phyloP scores from a whole-genome alignment of 2,329 filamentous ascomycete genomes.

The Diaporthe sp. region DNA sequence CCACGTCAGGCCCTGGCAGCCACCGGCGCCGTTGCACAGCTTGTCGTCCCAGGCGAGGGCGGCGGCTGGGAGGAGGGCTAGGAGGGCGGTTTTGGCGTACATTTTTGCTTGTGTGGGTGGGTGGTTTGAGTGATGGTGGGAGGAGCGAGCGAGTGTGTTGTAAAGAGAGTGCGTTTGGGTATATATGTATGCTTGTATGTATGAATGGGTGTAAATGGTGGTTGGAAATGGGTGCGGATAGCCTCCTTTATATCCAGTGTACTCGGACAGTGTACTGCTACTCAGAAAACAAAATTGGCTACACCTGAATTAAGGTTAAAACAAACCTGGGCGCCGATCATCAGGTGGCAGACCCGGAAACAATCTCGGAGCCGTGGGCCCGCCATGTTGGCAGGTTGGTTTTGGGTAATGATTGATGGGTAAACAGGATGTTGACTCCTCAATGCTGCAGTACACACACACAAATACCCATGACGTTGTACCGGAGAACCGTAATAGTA shows the following conservation, averaged over 20 bases:
- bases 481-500: background rate
- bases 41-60: background rate
- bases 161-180: background rate
- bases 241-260: background rate
- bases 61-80: conserved; percentile 11
- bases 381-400: background rate
- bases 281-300: background rate
- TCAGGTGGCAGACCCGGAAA: conserved; percentile 12
- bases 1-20: conserved; percentile 18
- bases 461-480: background rate
- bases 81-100: background rate
- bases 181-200: background rate
- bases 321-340: conserved; percentile 13
- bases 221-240: background rate
- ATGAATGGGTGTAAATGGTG: background rate
- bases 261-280: background rate
- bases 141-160: background rate
- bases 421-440: background rate
- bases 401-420: background rate
- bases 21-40: conserved; percentile 5
- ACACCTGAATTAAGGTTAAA: conserved; percentile 20
- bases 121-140: background rate
- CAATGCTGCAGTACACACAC: background rate
- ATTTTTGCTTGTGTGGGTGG: background rate
- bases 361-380: background rate